These are phyloP conservation scores for Venturia effusa DNA, from an alignment of 2,329 filamentous ascomycete genomes.

Conservation along the genomic window DNA sequence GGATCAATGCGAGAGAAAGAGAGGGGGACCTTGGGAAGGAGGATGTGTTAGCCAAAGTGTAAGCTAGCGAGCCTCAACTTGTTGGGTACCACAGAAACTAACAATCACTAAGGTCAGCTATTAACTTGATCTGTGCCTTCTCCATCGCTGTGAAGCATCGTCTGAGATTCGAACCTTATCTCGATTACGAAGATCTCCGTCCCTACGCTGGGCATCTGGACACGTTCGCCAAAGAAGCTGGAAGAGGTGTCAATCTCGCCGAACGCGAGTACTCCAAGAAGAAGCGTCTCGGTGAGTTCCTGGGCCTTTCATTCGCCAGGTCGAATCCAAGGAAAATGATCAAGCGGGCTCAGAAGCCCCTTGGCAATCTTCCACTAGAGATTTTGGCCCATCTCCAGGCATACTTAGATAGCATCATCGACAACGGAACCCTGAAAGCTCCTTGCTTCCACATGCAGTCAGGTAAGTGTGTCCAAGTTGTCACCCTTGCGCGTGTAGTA, in stretches of 20 bases:
- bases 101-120: constrained; percentile 39
- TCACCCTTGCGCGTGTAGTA: neutral
- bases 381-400: constrained; percentile 62
- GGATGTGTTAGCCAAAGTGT: constrained; percentile 58
- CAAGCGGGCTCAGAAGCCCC: constrained; percentile 59
- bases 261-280: constrained; percentile 29
- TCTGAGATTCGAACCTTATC: constrained; percentile 73
- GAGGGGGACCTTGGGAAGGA: constrained; percentile 48
- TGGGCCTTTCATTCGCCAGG: constrained; percentile 65
- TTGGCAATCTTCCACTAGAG: constrained; percentile 77
- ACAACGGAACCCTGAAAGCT: constrained; percentile 43
- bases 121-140: constrained; percentile 71
- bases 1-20: constrained; percentile 63
- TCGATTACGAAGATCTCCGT: constrained; percentile 62
- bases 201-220: constrained; percentile 61
- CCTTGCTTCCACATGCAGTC: constrained; percentile 50
- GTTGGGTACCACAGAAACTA: constrained; percentile 4
- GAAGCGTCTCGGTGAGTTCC: constrained; percentile 58
- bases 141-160: constrained; percentile 71
- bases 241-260: constrained; percentile 30
- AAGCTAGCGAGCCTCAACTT: constrained; percentile 14
- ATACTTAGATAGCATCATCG: constrained; percentile 52
- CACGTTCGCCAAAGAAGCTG: constrained; percentile 57
- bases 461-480: constrained; percentile 17
- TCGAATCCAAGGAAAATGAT: constrained; percentile 69